Conservation (phyloP, 176 grass and related monocot genomes). For the Stipa capillata region DNA sequence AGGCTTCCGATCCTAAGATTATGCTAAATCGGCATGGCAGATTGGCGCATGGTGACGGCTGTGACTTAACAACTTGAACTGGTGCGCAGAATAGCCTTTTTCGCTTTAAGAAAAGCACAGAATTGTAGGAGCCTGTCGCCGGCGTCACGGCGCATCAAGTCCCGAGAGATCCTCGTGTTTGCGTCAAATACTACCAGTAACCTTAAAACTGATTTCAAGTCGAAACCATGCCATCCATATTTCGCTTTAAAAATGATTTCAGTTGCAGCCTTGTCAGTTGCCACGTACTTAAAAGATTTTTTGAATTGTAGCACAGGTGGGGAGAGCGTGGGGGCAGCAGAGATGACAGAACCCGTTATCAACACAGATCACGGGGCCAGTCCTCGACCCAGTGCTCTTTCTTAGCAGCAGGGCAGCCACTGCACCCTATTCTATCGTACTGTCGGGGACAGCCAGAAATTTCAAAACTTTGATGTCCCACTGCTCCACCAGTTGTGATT, state of each 20-base stretch:
- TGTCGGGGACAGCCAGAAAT: slow-evolving; percentile 8
- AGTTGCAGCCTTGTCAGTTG: too few relatives aligned
- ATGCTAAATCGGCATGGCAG: neutral
- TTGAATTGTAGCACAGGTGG: neutral
- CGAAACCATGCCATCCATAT: neutral
- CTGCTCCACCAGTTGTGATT: neutral
- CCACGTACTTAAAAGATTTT: neutral
- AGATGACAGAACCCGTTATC: neutral
- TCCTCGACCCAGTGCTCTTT: neutral
- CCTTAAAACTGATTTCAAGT: slow-evolving; percentile 9
- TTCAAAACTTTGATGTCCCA: slow-evolving; percentile 28
- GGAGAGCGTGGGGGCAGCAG: neutral
- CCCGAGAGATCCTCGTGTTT: slow-evolving; percentile 13
- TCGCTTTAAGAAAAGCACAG: neutral
- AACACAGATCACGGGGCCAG: slow-evolving; percentile 33
- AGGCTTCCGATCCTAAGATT: neutral
- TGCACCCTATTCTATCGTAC: neutral
- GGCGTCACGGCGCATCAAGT: neutral
- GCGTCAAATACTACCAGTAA: neutral
- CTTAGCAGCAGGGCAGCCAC: neutral
- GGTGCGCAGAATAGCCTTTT: neutral
- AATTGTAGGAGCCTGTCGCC: neutral
- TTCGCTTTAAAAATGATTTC: neutral
- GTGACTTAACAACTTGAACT: neutral
- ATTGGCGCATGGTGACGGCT: neutral